A percentile compares a stretch with the other conserved stretches of the same genome.
Conservation (phyloP, 176 grass and related monocot genomes). For the Ensete glaucum region DNA sequence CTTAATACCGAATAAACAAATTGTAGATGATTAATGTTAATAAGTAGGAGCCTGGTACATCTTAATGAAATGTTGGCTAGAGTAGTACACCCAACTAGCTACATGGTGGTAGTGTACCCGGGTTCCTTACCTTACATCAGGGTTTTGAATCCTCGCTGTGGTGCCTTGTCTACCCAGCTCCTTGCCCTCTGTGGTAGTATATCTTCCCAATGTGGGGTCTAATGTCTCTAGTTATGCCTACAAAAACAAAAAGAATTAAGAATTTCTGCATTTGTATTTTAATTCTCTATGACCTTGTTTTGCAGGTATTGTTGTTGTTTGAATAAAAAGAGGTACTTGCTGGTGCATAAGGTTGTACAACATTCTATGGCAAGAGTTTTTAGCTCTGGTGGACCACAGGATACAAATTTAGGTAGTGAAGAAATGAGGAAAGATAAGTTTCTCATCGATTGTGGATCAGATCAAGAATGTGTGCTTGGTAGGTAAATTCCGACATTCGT, state of each 20-base stretch:
- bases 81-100: not conserved
- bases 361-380: constrained; percentile 12
- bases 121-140: too few relatives aligned
- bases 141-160: too few relatives aligned
- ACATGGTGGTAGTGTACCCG: too few relatives aligned
- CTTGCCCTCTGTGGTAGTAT: too few relatives aligned
- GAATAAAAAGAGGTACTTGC: not conserved
- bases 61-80: too few relatives aligned
- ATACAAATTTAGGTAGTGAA: constrained; percentile 12
- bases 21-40: not conserved
- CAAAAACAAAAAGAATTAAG: too few relatives aligned
- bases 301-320: constrained; percentile 1
- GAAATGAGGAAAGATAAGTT: constrained; percentile 17
- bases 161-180: too few relatives aligned
- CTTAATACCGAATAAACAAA: not conserved
- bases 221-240: too few relatives aligned
- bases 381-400: constrained; percentile 4
- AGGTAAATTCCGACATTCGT: not conserved
- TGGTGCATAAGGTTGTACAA: not conserved
- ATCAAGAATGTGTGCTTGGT: constrained; percentile 29
- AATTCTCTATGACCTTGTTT: not conserved
- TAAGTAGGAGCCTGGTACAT: not conserved
- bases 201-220: too few relatives aligned
- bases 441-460: constrained; percentile 21
- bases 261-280: not conserved